These are phyloP conservation scores for Sarcocystis neurona DNA, from an alignment of 169 alveolate genomes.

Conservation along the genomic window DNA sequence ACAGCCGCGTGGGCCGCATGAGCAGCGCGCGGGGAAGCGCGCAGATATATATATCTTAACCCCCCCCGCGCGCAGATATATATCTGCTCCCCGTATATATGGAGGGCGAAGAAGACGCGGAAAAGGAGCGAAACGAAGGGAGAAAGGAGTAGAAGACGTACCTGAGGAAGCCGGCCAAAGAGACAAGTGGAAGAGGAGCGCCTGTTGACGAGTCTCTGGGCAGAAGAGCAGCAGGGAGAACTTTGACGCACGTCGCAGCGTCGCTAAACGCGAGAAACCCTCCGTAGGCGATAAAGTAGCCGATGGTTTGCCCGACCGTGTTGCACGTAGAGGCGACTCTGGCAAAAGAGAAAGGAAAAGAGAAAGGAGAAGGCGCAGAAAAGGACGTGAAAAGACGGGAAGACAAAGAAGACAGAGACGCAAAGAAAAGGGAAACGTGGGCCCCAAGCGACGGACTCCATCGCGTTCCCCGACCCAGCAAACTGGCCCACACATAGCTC, in stretches of 20 bases:
- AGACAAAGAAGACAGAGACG: background rate
- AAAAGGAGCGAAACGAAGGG: conserved; percentile 2
- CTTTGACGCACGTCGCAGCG: conserved; percentile 19
- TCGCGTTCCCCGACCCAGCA: too few species aligned
- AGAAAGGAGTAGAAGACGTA: background rate
- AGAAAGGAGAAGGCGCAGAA: conserved; percentile 16
- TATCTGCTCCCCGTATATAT: too few species aligned
- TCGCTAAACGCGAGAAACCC: conserved; percentile 71
- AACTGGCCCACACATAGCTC: too few species aligned
- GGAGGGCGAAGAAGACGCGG: conserved; percentile 3
- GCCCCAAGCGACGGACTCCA: too few species aligned
- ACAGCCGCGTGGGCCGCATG: too few species aligned
- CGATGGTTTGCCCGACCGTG: conserved; percentile 73
- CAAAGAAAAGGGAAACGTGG: background rate
- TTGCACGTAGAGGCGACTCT: conserved; percentile 71
- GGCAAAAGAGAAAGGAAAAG: background rate
- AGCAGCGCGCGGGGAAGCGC: too few species aligned
- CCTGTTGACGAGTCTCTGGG: background rate
- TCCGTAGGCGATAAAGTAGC: conserved; percentile 68
- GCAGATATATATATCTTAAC: too few species aligned
- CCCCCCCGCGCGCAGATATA: too few species aligned
- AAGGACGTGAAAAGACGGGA: background rate
- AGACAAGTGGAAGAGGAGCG: background rate
- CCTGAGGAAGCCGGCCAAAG: conserved; percentile 38
- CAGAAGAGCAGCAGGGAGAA: conserved; percentile 1